Conservation (phyloP, 495 filamentous ascomycete genomes). For the Venustampulla echinocandica region DNA sequence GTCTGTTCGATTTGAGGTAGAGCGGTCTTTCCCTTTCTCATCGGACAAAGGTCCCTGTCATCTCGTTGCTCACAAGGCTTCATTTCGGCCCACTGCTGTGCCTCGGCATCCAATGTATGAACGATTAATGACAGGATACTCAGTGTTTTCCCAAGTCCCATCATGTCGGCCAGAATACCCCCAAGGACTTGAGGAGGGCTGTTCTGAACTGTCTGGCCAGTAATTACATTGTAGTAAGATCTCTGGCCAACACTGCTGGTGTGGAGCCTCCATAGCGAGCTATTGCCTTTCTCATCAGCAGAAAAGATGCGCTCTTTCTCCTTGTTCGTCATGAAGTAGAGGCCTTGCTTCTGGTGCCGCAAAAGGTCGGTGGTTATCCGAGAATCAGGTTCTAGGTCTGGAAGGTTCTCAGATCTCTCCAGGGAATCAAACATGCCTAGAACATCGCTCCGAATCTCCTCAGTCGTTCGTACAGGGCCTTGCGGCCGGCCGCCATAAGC, state of each 20-base stretch:
- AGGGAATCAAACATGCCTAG: slow-evolving; percentile 82
- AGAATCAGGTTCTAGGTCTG: slow-evolving; percentile 57
- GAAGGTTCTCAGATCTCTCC: slow-evolving; percentile 61
- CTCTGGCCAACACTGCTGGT: slow-evolving; percentile 41
- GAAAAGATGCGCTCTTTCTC: slow-evolving; percentile 55
- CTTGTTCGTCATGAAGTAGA: slow-evolving; percentile 80
- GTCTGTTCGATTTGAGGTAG: slow-evolving; percentile 18
- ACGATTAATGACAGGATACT: slow-evolving; percentile 74
- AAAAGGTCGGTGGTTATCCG: slow-evolving; percentile 63
- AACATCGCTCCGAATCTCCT: slow-evolving; percentile 79
- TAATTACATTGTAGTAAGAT: slow-evolving; percentile 75
- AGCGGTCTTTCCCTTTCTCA: slow-evolving; percentile 14
- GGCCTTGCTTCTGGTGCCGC: slow-evolving; percentile 82
- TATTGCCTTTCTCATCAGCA: slow-evolving; percentile 40
- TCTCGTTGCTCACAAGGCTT: slow-evolving; percentile 14
- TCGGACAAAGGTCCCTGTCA: slow-evolving; percentile 22
- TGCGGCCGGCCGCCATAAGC: slow-evolving; percentile 36
- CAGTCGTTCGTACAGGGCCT: slow-evolving; percentile 49
- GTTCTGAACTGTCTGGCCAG: slow-evolving; percentile 50
- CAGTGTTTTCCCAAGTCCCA: slow-evolving; percentile 93
- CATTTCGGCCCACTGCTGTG: slow-evolving; percentile 47
- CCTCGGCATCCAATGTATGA: slow-evolving; percentile 46
- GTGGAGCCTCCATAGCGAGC: slow-evolving; percentile 65
- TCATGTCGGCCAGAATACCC: slow-evolving; percentile 95
- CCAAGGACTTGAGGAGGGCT: slow-evolving; percentile 65